Percentiles rank a stretch among this genome's conserved stretches.
Conservation (phyloP, 176 grass and related monocot genomes). For the Aegilops sharonensis region DNA sequence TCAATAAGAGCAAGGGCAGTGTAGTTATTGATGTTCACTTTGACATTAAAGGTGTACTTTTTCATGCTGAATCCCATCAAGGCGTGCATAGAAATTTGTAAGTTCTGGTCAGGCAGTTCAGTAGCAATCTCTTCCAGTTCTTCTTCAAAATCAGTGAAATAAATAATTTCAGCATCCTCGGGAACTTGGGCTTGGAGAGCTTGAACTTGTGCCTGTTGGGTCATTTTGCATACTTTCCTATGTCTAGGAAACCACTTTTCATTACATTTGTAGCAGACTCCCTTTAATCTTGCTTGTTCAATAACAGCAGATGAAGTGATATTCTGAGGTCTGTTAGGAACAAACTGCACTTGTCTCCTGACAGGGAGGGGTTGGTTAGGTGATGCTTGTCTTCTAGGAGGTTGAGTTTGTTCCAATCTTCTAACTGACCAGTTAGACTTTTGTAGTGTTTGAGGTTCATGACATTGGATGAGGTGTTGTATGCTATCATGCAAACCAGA, state of each 20-base stretch:
- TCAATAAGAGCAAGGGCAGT: too few relatives aligned
- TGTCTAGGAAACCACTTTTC: neutral
- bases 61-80: too few relatives aligned
- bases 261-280: neutral
- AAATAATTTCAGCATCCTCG: neutral
- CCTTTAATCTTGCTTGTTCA: neutral
- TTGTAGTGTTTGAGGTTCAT: neutral
- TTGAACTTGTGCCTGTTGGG: neutral
- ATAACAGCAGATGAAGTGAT: neutral
- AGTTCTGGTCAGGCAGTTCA: too few relatives aligned
- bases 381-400: neutral
- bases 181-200: neutral
- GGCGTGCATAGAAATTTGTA: too few relatives aligned
- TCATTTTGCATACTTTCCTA: neutral
- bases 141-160: neutral
- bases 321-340: neutral
- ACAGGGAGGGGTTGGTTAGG: too few relatives aligned
- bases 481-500: neutral
- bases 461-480: neutral
- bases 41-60: too few relatives aligned
- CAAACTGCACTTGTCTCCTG: neutral
- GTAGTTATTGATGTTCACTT: too few relatives aligned
- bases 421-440: neutral
- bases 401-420: neutral
- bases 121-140: too few relatives aligned